Base-by-base conservation (phyloP, 371 early-diverging fungal species). In the Capillidium heterosporum region DNA sequence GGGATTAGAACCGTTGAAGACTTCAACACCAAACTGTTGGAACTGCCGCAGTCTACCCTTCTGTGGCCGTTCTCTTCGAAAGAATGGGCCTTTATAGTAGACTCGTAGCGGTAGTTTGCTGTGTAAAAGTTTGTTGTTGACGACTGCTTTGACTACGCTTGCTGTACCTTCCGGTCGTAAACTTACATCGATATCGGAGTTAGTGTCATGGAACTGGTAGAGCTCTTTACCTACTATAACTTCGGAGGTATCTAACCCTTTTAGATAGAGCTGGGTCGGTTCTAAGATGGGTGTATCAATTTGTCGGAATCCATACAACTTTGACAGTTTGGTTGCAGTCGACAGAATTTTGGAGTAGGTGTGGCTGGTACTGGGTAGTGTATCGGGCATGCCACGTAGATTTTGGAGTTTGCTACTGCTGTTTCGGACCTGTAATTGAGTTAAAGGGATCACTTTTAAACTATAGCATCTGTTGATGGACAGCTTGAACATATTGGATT, bases 111-210 rank as follows among this genome's bases (percentile, higher is more conserved):
- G 52, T 15, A 67, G 60, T 19, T 69, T 48, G 21, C 63, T 59
- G 29, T 75, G 71, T 19, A 67, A 64, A n/a, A 77, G 63, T 50
- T 79, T 48, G 0, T 80, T 76, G 0, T 78, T 60, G 11, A 71
- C 70, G 5, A 76, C 69, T 17, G 69, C 65, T 49, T 26, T 32
- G 17, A 51, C 21, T 15, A 32, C 24, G 21, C 44, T n/a, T 15
- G 81, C 81, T 0, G 81, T 81, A 23, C 79, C 80, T 54, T 81
- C 81, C 0, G 81, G 81, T 1, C 80, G 73, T 71, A 81, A 67
- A 1, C 74, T 73, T 62, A 80, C 57, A 47, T 66, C 59, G 2
- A 67, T 57, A 10, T 65, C 64, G 47, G 71, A 71, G 52, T 74
- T 74, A 23, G 17, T 29, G 64, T 78, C 79, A 15, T 62, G 64